Conservation (phyloP, 140 eudicot genomes). For the Bidens hawaiensis region DNA sequence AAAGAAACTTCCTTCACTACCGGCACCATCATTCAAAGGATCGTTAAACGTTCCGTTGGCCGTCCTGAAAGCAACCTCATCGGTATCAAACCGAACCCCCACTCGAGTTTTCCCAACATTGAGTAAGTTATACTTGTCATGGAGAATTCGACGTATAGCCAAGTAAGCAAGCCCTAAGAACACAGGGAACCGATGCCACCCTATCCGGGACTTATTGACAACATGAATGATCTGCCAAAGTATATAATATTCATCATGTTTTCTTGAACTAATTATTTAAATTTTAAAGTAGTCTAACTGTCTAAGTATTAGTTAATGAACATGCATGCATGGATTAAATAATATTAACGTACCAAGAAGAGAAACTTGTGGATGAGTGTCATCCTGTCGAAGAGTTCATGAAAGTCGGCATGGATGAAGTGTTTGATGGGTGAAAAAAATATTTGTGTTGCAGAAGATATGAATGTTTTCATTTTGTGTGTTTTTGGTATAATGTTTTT, state of each 20-base stretch:
- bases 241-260: too few species aligned
- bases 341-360: conserved; percentile 31
- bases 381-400: conserved; percentile 35
- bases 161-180: too few species aligned
- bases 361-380: conserved; percentile 39
- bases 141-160: conserved; percentile 42
- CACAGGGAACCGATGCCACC: conserved; percentile 56
- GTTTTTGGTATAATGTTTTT: not conserved
- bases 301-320: too few species aligned
- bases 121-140: conserved; percentile 45
- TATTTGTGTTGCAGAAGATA: conserved; percentile 12
- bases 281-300: too few species aligned
- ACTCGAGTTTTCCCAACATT: conserved; percentile 41
- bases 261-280: too few species aligned
- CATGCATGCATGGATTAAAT: not conserved
- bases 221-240: conserved; percentile 39
- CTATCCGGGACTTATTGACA: conserved; percentile 28
- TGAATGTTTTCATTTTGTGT: not conserved
- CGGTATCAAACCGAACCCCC: conserved; percentile 28
- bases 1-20: conserved; percentile 43
- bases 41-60: conserved; percentile 41
- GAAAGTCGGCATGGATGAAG: conserved; percentile 48
- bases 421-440: conserved; percentile 25
- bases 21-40: conserved; percentile 39
- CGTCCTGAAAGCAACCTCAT: conserved; percentile 36